Base-by-base conservation (phyloP, 768 basidiomycete species). In the Podaxis carcinomalis region DNA sequence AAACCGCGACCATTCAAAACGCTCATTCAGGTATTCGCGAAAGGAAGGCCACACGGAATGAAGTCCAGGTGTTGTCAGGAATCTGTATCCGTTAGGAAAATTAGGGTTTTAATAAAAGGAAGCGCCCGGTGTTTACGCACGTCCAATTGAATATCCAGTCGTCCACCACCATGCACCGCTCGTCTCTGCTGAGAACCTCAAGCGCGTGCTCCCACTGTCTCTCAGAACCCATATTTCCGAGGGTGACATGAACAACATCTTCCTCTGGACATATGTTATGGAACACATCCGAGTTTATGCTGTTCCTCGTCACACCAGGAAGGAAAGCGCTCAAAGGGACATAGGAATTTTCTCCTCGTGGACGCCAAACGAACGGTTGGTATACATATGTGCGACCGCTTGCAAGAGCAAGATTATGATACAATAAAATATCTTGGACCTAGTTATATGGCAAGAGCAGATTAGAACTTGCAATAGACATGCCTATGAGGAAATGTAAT, bases 371-470 rank as follows among this genome's bases (percentile, higher is more conserved):
- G 27, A 80, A 63, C 9, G 79, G 76, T 58, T 82, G 78, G 62
- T 79, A 80, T 6, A 76, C 75, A 63, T 80, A 80, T 5, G 73
- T 71, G 5, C 80, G 72, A 0, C 71, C 71, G 1, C 75, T 71
- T 32, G 70, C 67, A 21, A 79, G 62, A 32, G 79, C 78, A 27
- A 80, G 70, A 67, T 80, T 78, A 64, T 82, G 80, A 60, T 74
- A 80, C 27, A 80, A 55, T 7, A 80, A 67, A 44, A 80, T 75
- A 65, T 82, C 80, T 66, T 79, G 78, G 28, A 75, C 77, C 79
- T 82, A 27, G 11, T 11, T 6, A 13, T 9, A 23, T 23, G 1
- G 13, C 39, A 62, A 13, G 10, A 19, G 16, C 25, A 44, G 40
- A 4, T 51, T 53, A 37, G 51, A 9, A 23, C 39, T 3, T 40